phyloP scores from a whole-genome alignment of 208 protist genomes.

The Trichomonas tenax region DNA sequence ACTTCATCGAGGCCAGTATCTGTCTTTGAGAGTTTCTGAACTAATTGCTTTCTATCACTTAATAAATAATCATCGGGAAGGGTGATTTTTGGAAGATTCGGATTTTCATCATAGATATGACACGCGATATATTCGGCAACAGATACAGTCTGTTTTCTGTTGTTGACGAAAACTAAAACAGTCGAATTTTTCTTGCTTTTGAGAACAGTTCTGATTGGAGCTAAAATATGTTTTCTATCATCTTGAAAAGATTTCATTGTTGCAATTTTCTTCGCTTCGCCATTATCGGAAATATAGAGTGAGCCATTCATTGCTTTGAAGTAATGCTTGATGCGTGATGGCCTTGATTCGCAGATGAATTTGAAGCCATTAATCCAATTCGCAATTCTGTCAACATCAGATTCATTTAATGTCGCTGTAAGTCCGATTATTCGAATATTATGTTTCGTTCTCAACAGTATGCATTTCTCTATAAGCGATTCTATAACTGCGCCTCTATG shows the following conservation, averaged over 20 bases:
- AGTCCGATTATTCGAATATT: not conserved
- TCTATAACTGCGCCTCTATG: not conserved
- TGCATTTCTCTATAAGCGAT: not conserved
- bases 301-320: not conserved
- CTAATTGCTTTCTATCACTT: not conserved
- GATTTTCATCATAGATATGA: not conserved
- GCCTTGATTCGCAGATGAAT: not conserved
- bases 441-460: not conserved
- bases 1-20: not conserved
- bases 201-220: not conserved
- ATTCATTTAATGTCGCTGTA: not conserved
- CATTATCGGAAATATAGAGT: not conserved
- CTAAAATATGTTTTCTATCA: not conserved
- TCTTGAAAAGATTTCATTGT: not conserved
- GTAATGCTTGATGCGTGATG: not conserved
- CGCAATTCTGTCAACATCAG: not conserved
- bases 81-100: not conserved
- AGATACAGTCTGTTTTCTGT: not conserved
- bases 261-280: not conserved
- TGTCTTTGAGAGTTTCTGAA: not conserved
- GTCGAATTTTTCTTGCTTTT: not conserved
- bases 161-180: not conserved
- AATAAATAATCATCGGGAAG: not conserved
- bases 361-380: not conserved
- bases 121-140: not conserved